These are phyloP conservation scores for Sordariomycetes sp. DNA, from an alignment of 2,329 filamentous ascomycete genomes.

Conservation along the genomic window DNA sequence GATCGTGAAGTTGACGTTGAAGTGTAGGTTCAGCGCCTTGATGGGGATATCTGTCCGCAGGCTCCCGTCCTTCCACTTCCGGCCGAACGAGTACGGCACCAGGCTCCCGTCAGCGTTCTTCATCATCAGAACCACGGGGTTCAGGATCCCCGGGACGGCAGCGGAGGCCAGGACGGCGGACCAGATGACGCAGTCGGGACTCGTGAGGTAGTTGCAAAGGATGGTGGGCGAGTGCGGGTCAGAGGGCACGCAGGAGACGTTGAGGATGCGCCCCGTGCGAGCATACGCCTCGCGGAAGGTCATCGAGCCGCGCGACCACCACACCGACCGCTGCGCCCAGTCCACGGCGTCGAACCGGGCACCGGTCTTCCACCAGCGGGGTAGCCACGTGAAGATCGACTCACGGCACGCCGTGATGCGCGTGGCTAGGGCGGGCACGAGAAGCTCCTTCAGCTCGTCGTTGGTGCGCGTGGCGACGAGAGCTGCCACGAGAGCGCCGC, in stretches of 20 bases:
- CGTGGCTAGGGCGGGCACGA: constrained; percentile 77
- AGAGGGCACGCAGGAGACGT: constrained; percentile 90
- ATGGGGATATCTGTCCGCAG: constrained; percentile 91
- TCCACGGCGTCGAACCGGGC: constrained; percentile 89
- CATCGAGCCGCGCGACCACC: constrained; percentile 85
- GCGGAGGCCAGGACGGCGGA: constrained; percentile 90
- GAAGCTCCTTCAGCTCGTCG: constrained; percentile 73
- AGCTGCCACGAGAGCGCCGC: constrained; percentile 80
- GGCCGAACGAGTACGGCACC: constrained; percentile 87
- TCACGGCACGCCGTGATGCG: constrained; percentile 83
- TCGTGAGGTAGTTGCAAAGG: constrained; percentile 88
- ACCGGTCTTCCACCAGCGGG: constrained; percentile 83
- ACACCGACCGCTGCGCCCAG: constrained; percentile 76
- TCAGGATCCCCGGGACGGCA: constrained; percentile 90
- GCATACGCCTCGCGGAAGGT: constrained; percentile 94
- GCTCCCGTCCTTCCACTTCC: constrained; percentile 98
- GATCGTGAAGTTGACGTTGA: constrained; percentile 97
- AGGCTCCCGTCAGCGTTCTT: constrained; percentile 53
- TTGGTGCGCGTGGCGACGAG: constrained; percentile 84
- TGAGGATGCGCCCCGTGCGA: constrained; percentile 85
- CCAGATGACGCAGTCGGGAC: constrained; percentile 97
- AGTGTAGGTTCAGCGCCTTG: constrained; percentile 87
- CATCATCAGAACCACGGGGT: constrained; percentile 88
- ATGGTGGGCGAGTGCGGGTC: constrained; percentile 91
- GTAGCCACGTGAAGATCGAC: constrained; percentile 61